Evolutionary conservation across 176 grass and related monocot genomes (phyloP), one percentile per base, ranked within the genome.

Genomic region (Pontederia paniculata): DNA sequence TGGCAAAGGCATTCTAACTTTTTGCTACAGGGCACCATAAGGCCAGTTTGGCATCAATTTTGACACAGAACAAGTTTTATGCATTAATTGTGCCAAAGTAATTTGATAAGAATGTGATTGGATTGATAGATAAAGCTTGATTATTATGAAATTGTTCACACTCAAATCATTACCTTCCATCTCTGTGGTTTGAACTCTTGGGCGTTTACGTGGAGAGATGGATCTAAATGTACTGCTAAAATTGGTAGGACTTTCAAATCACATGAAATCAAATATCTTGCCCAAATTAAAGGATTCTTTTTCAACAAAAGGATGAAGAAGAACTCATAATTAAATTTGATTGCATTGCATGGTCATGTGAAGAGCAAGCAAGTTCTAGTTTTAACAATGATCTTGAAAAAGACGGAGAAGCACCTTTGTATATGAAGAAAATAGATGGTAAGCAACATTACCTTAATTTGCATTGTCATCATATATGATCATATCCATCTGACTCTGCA

Each of bases 221-320:
- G 63, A 63, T 94, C 85, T 60, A 94, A 58, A 84, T 94, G 88
- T 73, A 77, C 79, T 69, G 83, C 83, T 43, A 94, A 88, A 50
- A 94, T 80, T 12, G 88, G 88, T 69, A 94, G 88, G 73, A 94
- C 83, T 76, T 94, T 94, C 88, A 83, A 94, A 63, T 83, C 88
- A 65, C 83, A 88, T 66, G 88, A 83, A 80, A 94, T 94, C 76
- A 94, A 66, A 84, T 94, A 88, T 56, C 81, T 83, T 94, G 83
- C 73, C 78, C 52, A 51, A 23, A 41, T 5, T 60, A 60, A 14
- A 42, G 66, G 21, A 18, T 4, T 12, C 12, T 18, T 42, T 13
- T 16, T 67, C 7, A 42, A 12, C 25, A 42, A 78, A 62, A 78
- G 45, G 44, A 75, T 48, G 57, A 73, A 67, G 49, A 37, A 55